Percentiles rank a stretch among this genome's conserved stretches.
These are phyloP conservation scores for Mortierella sp. DNA, from an alignment of 371 early-diverging fungal species.

Conservation along the genomic window DNA sequence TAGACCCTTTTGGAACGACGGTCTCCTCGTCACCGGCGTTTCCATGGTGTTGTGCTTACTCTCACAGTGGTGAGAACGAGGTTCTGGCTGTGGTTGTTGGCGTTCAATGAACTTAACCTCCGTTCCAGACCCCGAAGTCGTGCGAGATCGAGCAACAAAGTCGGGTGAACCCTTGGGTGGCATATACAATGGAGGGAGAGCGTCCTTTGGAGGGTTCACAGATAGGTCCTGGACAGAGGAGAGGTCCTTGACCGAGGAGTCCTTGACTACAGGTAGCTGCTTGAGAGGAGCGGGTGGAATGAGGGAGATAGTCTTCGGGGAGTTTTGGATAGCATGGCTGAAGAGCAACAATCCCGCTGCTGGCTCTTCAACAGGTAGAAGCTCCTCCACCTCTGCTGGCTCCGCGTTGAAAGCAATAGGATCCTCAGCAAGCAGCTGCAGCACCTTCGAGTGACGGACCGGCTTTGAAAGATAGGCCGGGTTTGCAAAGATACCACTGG, in stretches of 20 bases:
- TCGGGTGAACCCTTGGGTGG: neutral
- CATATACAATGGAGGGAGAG: neutral
- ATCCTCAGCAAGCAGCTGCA: slow-evolving; percentile 29
- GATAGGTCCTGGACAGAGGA: too few species aligned
- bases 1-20: neutral
- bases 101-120: slow-evolving; percentile 16
- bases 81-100: slow-evolving; percentile 28
- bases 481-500: slow-evolving; percentile 21
- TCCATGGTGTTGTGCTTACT: slow-evolving; percentile 5
- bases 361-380: slow-evolving; percentile 12
- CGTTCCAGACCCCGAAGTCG: slow-evolving; percentile 11
- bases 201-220: too few species aligned
- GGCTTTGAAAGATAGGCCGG: slow-evolving; percentile 50
- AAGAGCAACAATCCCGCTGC: slow-evolving; percentile 7
- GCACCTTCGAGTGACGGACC: slow-evolving; percentile 50
- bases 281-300: slow-evolving; percentile 2
- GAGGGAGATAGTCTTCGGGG: slow-evolving; percentile 4
- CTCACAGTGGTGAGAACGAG: slow-evolving; percentile 11
- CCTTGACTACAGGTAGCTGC: too few species aligned
- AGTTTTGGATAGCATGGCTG: slow-evolving; percentile 1
- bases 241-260: too few species aligned
- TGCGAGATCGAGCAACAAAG: slow-evolving; percentile 2
- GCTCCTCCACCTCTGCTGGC: slow-evolving; percentile 13
- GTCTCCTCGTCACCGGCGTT: slow-evolving; percentile 10
- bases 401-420: slow-evolving; percentile 17